These are phyloP conservation scores for Fusarium proliferatum DNA, from an alignment of 2,329 filamentous ascomycete genomes.

Conservation along the genomic window DNA sequence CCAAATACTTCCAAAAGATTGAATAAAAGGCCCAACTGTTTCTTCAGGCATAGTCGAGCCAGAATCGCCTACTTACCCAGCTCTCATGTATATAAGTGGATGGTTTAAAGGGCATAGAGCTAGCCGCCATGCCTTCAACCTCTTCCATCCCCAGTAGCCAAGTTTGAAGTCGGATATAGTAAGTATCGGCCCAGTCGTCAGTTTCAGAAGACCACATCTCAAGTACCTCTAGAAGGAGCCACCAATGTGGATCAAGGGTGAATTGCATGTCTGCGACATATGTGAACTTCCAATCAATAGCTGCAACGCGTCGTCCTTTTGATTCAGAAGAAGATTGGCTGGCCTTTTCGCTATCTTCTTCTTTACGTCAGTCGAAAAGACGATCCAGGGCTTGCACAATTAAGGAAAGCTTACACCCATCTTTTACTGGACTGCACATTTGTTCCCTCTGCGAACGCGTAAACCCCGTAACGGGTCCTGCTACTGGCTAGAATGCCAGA, in stretches of 20 bases:
- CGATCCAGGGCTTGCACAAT: too few relatives aligned
- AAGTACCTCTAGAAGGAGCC: conserved; percentile 49
- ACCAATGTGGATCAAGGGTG: conserved; percentile 52
- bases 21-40: background rate
- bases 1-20: background rate
- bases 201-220: conserved; percentile 50
- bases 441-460: too few relatives aligned
- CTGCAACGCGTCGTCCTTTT: conserved; percentile 38
- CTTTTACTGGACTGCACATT: too few relatives aligned
- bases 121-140: background rate
- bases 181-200: conserved; percentile 40
- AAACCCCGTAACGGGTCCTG: too few relatives aligned
- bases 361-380: too few relatives aligned
- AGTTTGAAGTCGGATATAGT: background rate
- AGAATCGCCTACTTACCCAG: background rate
- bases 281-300: conserved; percentile 56
- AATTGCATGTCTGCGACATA: conserved; percentile 52
- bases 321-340: conserved; percentile 48
- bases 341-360: conserved; percentile 18
- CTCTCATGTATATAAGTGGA: background rate
- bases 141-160: background rate
- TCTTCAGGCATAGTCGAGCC: background rate
- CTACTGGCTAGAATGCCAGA: too few relatives aligned
- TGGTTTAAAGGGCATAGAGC: background rate
- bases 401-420: too few relatives aligned